Percentiles rank a stretch among this genome's conserved stretches.
phyloP scores from a whole-genome alignment of 768 basidiomycete species.

The Suillus subluteus region DNA sequence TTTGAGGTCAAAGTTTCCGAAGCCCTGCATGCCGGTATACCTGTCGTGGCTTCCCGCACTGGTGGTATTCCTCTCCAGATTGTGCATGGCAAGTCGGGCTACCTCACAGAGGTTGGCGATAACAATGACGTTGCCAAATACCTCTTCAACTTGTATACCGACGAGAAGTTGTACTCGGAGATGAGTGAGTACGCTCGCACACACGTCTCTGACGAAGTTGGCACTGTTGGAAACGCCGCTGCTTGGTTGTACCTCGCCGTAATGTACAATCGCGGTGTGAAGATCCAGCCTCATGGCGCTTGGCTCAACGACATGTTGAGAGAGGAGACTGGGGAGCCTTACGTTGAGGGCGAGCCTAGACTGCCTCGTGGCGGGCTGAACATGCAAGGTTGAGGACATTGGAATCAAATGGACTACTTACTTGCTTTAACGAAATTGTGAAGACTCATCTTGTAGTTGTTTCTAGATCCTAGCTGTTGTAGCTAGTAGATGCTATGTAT shows the following conservation, averaged over 20 bases:
- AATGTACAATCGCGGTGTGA: slow-evolving; percentile 76
- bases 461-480: slow-evolving; percentile 3
- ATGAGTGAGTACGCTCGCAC: slow-evolving; percentile 72
- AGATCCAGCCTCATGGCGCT: slow-evolving; percentile 78
- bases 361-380: slow-evolving; percentile 66
- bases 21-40: slow-evolving; percentile 89
- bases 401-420: neutral
- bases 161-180: slow-evolving; percentile 63
- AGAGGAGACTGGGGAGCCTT: slow-evolving; percentile 73
- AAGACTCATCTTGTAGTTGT: neutral
- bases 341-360: slow-evolving; percentile 67
- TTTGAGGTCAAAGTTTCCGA: slow-evolving; percentile 98
- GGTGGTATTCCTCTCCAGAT: slow-evolving; percentile 96
- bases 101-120: slow-evolving; percentile 78
- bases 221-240: slow-evolving; percentile 80
- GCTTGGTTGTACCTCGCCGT: slow-evolving; percentile 74
- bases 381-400: slow-evolving; percentile 52
- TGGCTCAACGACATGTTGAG: slow-evolving; percentile 86
- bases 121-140: slow-evolving; percentile 75
- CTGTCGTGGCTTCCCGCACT: slow-evolving; percentile 81
- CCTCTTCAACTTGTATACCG: slow-evolving; percentile 77
- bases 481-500: neutral
- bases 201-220: slow-evolving; percentile 83
- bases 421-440: neutral
- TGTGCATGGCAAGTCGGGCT: slow-evolving; percentile 86